Evolutionary conservation across 768 basidiomycete genomes (phyloP), one percentile per base, ranked within the genome.

Genomic region (Suillus cothurnatus): DNA sequence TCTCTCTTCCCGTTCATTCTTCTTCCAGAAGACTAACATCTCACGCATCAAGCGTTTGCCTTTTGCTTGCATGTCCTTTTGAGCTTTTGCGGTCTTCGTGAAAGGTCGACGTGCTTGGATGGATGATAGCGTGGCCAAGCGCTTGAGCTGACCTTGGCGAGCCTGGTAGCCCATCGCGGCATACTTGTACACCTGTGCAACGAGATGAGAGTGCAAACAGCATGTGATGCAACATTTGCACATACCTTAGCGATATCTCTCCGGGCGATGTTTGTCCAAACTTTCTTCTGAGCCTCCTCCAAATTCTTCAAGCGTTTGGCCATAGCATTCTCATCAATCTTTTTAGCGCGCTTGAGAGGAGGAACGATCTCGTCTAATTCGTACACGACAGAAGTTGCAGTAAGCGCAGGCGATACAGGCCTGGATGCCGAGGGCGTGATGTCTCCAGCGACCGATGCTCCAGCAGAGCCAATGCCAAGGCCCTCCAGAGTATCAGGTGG

Each of bases 11-110:
- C 95, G 95, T 78, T 99, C 97, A 69, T 97, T 98, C 78, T 95
- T 95, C 80, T 93, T 96, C 95, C 95, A 97, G 79, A 96, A 95
- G 23, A 95, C 88, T 66, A 96, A 88, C 92, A 98, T 95, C 81
- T 98, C 95, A 34, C 95, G 88, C 92, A 94, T 94, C 45, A 96
- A 81, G 47, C 93, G 86, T 75, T 93, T 95, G 28, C 89, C 90
- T 73, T 94, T 94, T 23, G 87, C 87, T 74, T 95, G 93, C 2
- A 87, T 81, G 67, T 95, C 94, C 76, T 95, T 97, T 65, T 82
- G 84, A 6, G 87, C 85, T 74, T 93, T 95, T 15, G 89, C 84
- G 2, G 91, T 89, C 71, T 88, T 88, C 11, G 83, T 85, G 68
- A 88, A 89, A 0, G 92, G 92, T 67, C 85, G 86, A 28, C 91